These are phyloP conservation scores for Vigna trinervia DNA, from an alignment of 306 rosid species.

Conservation along the genomic window DNA sequence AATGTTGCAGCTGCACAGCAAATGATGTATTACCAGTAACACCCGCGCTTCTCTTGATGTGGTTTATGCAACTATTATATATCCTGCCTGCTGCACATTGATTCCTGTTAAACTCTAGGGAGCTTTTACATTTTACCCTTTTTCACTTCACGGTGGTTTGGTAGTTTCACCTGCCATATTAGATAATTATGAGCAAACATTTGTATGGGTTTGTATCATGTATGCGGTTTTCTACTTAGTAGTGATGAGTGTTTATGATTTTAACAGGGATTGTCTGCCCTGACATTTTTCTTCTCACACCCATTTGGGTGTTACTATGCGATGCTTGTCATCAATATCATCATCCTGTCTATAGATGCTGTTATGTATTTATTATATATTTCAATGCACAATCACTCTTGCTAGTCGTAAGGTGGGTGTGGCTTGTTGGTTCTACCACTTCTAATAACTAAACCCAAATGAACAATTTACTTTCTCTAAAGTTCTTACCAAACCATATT, in stretches of 20 bases:
- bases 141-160: constrained; percentile 38
- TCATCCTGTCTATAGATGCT: constrained; percentile 38
- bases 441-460: not conserved
- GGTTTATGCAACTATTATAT: constrained; percentile 31
- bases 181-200: constrained; percentile 43
- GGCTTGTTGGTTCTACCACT: not conserved
- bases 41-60: constrained; percentile 42
- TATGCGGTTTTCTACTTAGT: constrained; percentile 53
- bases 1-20: constrained; percentile 94
- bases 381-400: not conserved
- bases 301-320: constrained; percentile 47
- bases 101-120: constrained; percentile 57
- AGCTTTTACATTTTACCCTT: constrained; percentile 20
- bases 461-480: too few species aligned
- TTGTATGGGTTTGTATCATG: constrained; percentile 59
- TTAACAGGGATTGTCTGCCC: constrained; percentile 49
- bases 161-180: constrained; percentile 44
- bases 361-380: constrained; percentile 18
- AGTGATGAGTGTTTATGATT: constrained; percentile 65
- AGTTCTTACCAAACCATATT: too few species aligned
- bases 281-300: constrained; percentile 39
- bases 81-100: constrained; percentile 51
- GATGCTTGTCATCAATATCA: constrained; percentile 32
- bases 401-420: not conserved
- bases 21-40: constrained; percentile 94